Evolutionary conservation across 352 stramenopile species (phyloP).

Genomic region (Plasmopara muralis): DNA sequence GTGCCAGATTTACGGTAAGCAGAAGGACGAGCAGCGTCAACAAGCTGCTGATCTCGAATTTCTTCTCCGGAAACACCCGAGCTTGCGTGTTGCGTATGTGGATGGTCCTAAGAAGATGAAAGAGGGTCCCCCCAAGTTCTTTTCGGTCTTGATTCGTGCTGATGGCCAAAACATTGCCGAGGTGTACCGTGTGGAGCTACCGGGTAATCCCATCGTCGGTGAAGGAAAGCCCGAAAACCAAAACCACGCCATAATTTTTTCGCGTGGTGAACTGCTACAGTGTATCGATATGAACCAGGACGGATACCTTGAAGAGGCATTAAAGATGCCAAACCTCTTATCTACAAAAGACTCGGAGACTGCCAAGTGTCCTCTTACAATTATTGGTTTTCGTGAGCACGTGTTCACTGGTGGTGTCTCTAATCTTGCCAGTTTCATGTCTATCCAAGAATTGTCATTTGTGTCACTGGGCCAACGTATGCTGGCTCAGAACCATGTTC

Average conservation of each 20-base stretch:
- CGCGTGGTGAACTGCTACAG: constrained; percentile 76
- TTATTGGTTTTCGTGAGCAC: constrained; percentile 84
- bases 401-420: constrained; percentile 82
- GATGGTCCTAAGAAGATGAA: constrained; percentile 86
- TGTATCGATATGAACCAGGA: constrained; percentile 91
- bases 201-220: constrained; percentile 78
- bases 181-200: constrained; percentile 76
- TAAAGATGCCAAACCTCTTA: constrained; percentile 86
- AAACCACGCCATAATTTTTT: constrained; percentile 86
- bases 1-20: constrained; percentile 84
- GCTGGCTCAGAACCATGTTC: constrained; percentile 67
- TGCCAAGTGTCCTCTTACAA: constrained; percentile 67
- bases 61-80: constrained; percentile 76
- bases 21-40: constrained; percentile 79
- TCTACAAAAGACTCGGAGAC: constrained; percentile 69
- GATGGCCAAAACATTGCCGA: constrained; percentile 73
- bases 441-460: constrained; percentile 81
- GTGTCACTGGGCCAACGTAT: constrained; percentile 81
- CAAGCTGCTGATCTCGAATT: constrained; percentile 75
- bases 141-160: constrained; percentile 69
- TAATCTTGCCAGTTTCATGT: constrained; percentile 84
- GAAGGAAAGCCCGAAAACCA: constrained; percentile 88
- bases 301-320: constrained; percentile 70
- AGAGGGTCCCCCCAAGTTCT: constrained; percentile 79
- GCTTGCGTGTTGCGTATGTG: constrained; percentile 69